These are phyloP conservation scores for Paraphoma chrysanthemicola DNA, from an alignment of 2,329 filamentous ascomycete genomes.

Conservation along the genomic window DNA sequence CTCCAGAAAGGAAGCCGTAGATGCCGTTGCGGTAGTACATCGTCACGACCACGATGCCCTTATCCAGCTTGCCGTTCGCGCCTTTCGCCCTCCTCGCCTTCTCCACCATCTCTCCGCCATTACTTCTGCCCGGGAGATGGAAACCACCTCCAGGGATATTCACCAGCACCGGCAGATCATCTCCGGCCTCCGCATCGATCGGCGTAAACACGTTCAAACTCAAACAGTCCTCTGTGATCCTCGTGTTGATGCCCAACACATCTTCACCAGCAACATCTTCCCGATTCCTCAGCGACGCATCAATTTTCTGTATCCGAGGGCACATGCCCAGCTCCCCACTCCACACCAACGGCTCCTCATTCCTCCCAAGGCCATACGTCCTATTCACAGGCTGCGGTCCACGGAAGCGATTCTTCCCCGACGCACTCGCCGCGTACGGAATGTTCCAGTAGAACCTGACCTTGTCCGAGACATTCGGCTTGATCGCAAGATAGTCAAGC, in stretches of 20 bases:
- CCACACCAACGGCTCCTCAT: constrained; percentile 35
- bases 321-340: constrained; percentile 42
- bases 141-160: constrained; percentile 57
- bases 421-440: constrained; percentile 39
- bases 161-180: constrained; percentile 48
- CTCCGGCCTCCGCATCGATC: constrained; percentile 39
- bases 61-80: constrained; percentile 34
- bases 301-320: constrained; percentile 43
- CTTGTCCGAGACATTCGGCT: constrained; percentile 35
- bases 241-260: constrained; percentile 33
- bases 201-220: constrained; percentile 49
- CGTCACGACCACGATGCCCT: constrained; percentile 41
- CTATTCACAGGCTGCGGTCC: constrained; percentile 39
- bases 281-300: constrained; percentile 30
- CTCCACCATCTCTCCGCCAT: constrained; percentile 39
- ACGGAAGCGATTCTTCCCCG: constrained; percentile 38
- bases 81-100: constrained; percentile 37
- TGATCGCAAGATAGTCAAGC: constrained; percentile 40
- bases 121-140: constrained; percentile 44
- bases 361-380: constrained; percentile 30
- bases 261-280: constrained; percentile 35
- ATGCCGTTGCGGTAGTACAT: constrained; percentile 49
- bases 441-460: constrained; percentile 43
- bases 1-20: constrained; percentile 54
- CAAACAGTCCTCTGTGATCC: constrained; percentile 50